phyloP scores from a whole-genome alignment of 2,329 filamentous ascomycete species.

The Coleophoma eucalyptorum region DNA sequence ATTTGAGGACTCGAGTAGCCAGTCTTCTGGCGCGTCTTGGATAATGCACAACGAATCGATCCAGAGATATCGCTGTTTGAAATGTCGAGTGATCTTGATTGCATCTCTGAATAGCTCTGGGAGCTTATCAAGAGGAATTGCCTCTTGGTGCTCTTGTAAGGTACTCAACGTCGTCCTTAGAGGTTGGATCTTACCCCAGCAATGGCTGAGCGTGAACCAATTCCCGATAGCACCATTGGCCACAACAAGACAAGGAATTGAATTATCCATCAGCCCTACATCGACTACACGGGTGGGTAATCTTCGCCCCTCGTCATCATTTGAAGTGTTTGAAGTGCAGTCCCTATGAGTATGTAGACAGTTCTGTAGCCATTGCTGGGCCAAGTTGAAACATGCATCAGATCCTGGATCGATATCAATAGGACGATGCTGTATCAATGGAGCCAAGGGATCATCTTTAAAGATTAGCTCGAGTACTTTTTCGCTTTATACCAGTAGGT shows the following conservation, averaged over 20 bases:
- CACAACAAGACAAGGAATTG: not conserved
- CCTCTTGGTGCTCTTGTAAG: not conserved
- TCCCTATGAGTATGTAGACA: not conserved
- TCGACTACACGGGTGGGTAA: not conserved
- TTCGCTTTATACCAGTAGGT: not conserved
- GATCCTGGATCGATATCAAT: not conserved
- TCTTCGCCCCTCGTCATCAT: too few species aligned
- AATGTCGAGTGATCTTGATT: conserved; percentile 3
- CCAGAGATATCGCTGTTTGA: conserved; percentile 12
- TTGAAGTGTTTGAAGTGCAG: not conserved
- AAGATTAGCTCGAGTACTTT: not conserved
- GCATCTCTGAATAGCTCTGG: conserved; percentile 12
- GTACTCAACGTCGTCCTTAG: not conserved
- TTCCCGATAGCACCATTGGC: not conserved
- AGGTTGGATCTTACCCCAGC: conserved; percentile 9
- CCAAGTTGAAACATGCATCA: not conserved
- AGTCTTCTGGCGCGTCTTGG: conserved; percentile 8
- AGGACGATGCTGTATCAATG: not conserved
- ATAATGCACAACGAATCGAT: conserved; percentile 16
- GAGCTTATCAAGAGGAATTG: not conserved
- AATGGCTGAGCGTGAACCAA: conserved; percentile 13
- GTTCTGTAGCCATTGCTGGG: not conserved
- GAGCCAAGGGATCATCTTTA: not conserved
- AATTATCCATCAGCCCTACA: not conserved
- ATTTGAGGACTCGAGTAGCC: conserved; percentile 7